Base-by-base conservation (phyloP, 768 basidiomycete species). In the Mycena albidolilacea region DNA sequence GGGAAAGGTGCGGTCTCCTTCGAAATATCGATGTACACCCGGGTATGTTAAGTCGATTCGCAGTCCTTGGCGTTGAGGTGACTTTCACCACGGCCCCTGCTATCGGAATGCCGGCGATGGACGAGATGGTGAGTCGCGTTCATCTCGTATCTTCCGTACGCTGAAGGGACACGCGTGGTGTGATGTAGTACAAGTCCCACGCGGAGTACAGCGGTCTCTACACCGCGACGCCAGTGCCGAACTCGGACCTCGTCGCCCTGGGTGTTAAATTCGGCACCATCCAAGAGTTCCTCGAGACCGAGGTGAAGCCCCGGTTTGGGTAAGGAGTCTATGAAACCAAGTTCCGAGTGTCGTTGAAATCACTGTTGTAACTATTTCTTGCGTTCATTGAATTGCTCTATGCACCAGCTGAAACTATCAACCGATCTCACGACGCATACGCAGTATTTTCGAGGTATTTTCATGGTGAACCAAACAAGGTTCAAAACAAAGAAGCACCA, bases 21-120 rank as follows among this genome's bases (percentile, higher is more conserved):
- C 19, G 21, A 23, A 63, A 37, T 44, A 5, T 21, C 30, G 30
- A 30, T 30, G 30, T 30, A 30, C 30, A 30, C 30, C 30, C 30
- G 30, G 30, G 30, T 4, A 10, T 19, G 57, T 17, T 63, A 15
- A 48, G 59, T 81, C 77, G 35, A 78, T 81, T 72, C 37, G 67
- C 21, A 69, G 67, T 19, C 5, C 46, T 69, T 15, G 68, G 60
- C 7, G 39, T 41, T 9, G 50, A 63, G n/a, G 68, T 69, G 3
- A 69, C 68, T 1, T 69, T 62, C 37, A 69, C 61, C n/a, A 50
- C 50, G 39, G 23, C 10, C 2, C 50, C 60, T 0, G 17, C 68
- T 3, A 44, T 23, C 0, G 68, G 68, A 6, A 39, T 17, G 1
- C 9, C 46, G 14, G 10, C 19, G 5, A 7, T 60, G 2, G 68